A percentile compares a stretch with the other conserved stretches of the same genome.
Evolutionary conservation across 2,329 filamentous ascomycete species (phyloP).

Genomic region (Sclerotinia spermophila): DNA sequence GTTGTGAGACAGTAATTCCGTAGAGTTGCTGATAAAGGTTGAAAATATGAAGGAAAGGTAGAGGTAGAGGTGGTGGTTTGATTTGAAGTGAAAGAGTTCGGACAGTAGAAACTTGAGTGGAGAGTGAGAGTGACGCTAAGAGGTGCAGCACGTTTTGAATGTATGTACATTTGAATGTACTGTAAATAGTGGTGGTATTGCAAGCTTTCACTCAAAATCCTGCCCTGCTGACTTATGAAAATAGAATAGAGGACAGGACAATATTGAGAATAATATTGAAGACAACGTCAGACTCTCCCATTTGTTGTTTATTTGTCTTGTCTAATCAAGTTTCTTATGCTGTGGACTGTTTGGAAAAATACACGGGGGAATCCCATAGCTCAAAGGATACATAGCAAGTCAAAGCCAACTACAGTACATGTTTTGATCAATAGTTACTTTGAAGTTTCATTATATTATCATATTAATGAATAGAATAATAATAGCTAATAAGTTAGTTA

Average conservation of each 20-base stretch:
- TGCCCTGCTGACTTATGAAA: conserved; percentile 15
- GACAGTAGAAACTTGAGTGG: conserved; percentile 1
- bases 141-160: not conserved
- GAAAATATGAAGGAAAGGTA: conserved; percentile 1
- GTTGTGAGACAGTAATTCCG: not conserved
- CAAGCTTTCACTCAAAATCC: conserved; percentile 1
- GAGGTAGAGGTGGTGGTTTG: not conserved
- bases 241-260: not conserved
- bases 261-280: not conserved
- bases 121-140: conserved; percentile 10
- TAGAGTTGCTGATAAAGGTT: not conserved
- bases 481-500: no score
- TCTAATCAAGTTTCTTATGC: not conserved
- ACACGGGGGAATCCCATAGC: not conserved
- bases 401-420: not conserved
- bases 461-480: not conserved
- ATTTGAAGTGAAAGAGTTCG: conserved; percentile 4
- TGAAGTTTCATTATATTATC: not conserved
- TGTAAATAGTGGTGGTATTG: not conserved
- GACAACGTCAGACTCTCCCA: not conserved
- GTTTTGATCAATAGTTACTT: not conserved
- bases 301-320: not conserved
- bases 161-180: not conserved
- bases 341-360: not conserved
- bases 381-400: not conserved